phyloP scores from a whole-genome alignment of 2,329 filamentous ascomycete species.

The Epichloe bromicola region DNA sequence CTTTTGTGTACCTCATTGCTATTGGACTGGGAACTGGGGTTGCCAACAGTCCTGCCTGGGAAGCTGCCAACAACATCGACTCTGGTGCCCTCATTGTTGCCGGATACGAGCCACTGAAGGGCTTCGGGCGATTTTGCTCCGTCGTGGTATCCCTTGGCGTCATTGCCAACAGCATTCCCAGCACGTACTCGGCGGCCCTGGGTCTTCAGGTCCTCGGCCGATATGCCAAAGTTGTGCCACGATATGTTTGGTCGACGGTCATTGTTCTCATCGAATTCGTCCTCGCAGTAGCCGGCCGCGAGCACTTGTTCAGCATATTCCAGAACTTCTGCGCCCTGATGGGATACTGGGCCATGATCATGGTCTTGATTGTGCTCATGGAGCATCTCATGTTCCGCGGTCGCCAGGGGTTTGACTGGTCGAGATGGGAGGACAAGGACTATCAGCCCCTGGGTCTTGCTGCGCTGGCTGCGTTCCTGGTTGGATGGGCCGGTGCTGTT shows the following conservation, averaged over 20 bases:
- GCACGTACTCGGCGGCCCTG: constrained; percentile 43
- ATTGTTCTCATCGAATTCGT: constrained; percentile 42
- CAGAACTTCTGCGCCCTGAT: constrained; percentile 41
- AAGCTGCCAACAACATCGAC: constrained; percentile 34
- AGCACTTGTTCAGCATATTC: constrained; percentile 39
- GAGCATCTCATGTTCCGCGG: constrained; percentile 32
- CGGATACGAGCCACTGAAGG: constrained; percentile 38
- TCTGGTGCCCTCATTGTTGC: constrained; percentile 44
- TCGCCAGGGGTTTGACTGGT: constrained; percentile 27
- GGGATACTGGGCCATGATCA: constrained; percentile 42
- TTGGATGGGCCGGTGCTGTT: constrained; percentile 37
- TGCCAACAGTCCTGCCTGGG: constrained; percentile 36
- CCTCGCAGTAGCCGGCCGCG: constrained; percentile 39
- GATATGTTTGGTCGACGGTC: constrained; percentile 40
- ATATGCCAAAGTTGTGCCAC: constrained; percentile 36
- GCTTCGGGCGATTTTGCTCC: constrained; percentile 44
- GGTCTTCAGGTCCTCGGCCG: constrained; percentile 47
- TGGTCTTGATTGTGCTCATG: constrained; percentile 32
- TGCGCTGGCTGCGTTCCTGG: constrained; percentile 29
- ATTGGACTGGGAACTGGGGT: constrained; percentile 39
- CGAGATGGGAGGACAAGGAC: constrained; percentile 32
- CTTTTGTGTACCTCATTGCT: constrained; percentile 56
- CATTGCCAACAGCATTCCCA: constrained; percentile 42
- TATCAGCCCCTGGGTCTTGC: constrained; percentile 31
- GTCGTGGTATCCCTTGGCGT: constrained; percentile 42